Base-by-base conservation (phyloP, 331 rosid species). In the Pyrus hybrid region DNA sequence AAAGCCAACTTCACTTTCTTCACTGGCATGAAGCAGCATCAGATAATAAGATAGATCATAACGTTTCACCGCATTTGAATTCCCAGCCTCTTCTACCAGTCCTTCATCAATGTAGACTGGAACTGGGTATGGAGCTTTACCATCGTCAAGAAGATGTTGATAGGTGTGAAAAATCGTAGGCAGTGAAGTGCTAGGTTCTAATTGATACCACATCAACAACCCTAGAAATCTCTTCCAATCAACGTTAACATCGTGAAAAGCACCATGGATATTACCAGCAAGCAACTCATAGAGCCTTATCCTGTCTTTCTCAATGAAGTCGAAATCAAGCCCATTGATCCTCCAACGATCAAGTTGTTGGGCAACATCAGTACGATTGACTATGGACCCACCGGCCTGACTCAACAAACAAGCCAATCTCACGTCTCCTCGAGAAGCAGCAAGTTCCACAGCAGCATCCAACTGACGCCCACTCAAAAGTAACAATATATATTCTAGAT, bases 191-290 rank as follows among this genome's bases (percentile, higher is more conserved):
- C 87, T 83, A 23, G 99, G 92, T n/a, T 93, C 92, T 79, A 92
- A 77, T 62, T 78, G 82, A 81, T 87, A 94, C 99, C 99, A 94
- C 97, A 90, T 90, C 78, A 94, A 72, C 74, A 94, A 79, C 33
- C 97, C 99, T 70, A 94, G 84, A 88, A 92, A 94, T 80, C 99
- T 88, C 87, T 90, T 89, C 99, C 99, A 94, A 75, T 94, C 99
- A 79, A 94, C 68, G 58, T 90, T 80, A 80, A 86, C 56, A 69
- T 78, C 89, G 26, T 77, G 84, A 82, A 87, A 83, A 47, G 96
- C 92, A 71, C 75, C 83, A 8, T 85, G 88, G 83, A 94, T 86
- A 83, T 90, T 83, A 71, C 97, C 99, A 12, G 96, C 88, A 30
- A 94, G 90, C 88, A 94, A 86, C 78, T 92, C 96, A 68, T 87